Evolutionary conservation across 225 moss, liverwort and hornwort genomes (phyloP).

Genomic region (Ulota crispa): DNA sequence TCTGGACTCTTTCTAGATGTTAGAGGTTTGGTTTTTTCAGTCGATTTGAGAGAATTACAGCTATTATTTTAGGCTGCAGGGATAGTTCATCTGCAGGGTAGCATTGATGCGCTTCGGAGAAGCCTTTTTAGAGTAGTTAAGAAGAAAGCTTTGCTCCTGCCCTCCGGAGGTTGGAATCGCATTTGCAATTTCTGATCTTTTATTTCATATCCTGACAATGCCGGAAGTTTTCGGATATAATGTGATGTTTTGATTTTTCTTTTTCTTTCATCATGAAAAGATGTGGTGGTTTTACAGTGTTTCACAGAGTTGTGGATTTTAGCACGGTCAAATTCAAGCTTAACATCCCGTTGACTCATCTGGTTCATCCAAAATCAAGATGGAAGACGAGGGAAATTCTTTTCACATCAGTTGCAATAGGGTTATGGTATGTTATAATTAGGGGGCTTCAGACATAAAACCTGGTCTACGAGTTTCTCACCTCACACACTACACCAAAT

Average conservation of each 20-base stretch:
- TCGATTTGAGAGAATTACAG: slow-evolving; percentile 5
- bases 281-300: not conserved
- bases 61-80: slow-evolving; percentile 3
- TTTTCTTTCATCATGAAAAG: not conserved
- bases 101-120: not conserved
- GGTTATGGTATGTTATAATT: too few relatives aligned
- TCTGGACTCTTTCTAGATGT: not conserved
- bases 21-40: slow-evolving; percentile 2
- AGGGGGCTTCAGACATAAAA: too few relatives aligned
- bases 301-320: not conserved
- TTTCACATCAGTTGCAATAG: too few relatives aligned
- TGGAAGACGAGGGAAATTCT: too few relatives aligned
- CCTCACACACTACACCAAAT: too few relatives aligned
- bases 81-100: slow-evolving; percentile 6
- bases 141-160: not conserved
- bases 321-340: not conserved
- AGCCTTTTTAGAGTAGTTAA: not conserved
- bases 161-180: not conserved
- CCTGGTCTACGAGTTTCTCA: too few relatives aligned
- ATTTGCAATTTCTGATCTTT: not conserved
- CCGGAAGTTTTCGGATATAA: not conserved
- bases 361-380: too few relatives aligned
- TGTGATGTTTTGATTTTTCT: not conserved
- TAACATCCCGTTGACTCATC: too few relatives aligned
- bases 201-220: not conserved